Evolutionary conservation across 106 monocot genomes (phyloP).

Genomic region (Dendrobium chrysotoxum): DNA sequence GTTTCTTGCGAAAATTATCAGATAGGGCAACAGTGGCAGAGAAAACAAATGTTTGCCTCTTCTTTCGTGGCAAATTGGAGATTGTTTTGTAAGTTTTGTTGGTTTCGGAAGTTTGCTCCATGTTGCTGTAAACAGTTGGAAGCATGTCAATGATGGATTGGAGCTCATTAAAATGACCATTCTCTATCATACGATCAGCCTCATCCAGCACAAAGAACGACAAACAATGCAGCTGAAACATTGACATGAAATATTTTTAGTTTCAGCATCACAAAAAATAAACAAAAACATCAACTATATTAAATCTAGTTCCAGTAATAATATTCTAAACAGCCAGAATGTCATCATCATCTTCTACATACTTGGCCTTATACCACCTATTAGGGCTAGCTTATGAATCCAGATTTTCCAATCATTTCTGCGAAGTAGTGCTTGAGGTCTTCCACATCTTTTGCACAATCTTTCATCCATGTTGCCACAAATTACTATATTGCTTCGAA

Average conservation of each 20-base stretch:
- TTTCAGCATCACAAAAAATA: background rate
- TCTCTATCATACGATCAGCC: conserved; percentile 98
- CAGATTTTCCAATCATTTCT: no score
- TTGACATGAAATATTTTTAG: background rate
- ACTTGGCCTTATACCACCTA: no score
- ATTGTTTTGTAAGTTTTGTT: conserved; percentile 34
- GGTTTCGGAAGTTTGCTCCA: conserved; percentile 11
- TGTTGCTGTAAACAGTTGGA: conserved; percentile 29
- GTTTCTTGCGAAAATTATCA: conserved; percentile 79
- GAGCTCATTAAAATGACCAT: conserved; percentile 89
- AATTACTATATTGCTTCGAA: no score
- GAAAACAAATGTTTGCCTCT: conserved; percentile 92
- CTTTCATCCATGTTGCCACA: no score
- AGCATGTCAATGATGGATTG: conserved; percentile 95
- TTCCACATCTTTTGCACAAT: no score
- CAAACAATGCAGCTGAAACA: conserved; percentile 67
- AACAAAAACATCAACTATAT: background rate
- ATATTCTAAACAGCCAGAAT: background rate
- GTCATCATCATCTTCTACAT: background rate
- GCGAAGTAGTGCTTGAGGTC: no score
- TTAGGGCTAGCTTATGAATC: no score
- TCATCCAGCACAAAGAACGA: conserved; percentile 99
- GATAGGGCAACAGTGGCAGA: conserved; percentile 94
- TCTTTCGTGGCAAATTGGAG: conserved; percentile 50
- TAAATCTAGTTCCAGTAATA: background rate